Conservation (phyloP, 1,284 basidiomycete species). For the Microbotryum silenes-acaulis region DNA sequence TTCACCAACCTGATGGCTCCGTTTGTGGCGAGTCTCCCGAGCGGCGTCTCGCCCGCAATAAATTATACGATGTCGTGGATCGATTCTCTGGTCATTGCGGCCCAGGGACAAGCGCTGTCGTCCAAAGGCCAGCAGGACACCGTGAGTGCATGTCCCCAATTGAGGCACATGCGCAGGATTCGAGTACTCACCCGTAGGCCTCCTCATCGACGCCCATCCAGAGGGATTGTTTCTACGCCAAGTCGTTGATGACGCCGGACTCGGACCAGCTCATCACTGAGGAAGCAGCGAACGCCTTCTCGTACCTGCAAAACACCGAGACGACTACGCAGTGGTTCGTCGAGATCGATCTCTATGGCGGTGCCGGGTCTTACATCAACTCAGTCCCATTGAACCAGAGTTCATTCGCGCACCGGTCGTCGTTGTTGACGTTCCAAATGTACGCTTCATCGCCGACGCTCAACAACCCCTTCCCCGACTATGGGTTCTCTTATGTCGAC, state of each 20-base stretch:
- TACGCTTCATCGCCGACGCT: slow-evolving; percentile 35
- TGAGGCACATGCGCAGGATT: too few relatives aligned
- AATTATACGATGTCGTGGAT: slow-evolving; percentile 11
- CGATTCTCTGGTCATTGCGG: slow-evolving; percentile 11
- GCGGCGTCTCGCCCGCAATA: neutral
- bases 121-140: too few relatives aligned
- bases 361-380: slow-evolving; percentile 33
- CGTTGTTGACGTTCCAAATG: slow-evolving; percentile 38
- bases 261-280: slow-evolving; percentile 22
- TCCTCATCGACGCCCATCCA: too few relatives aligned
- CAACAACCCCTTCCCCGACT: slow-evolving; percentile 27
- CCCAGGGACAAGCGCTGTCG: neutral
- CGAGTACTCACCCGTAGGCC: too few relatives aligned
- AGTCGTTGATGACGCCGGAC: slow-evolving; percentile 31
- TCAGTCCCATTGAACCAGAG: slow-evolving; percentile 28
- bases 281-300: slow-evolving; percentile 21
- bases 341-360: slow-evolving; percentile 29
- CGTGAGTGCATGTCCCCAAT: too few relatives aligned
- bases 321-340: slow-evolving; percentile 32
- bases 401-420: slow-evolving; percentile 37
- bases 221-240: slow-evolving; percentile 32
- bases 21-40: too few relatives aligned
- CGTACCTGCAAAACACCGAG: slow-evolving; percentile 26
- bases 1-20: neutral
- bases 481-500: slow-evolving; percentile 27